Conservation (phyloP, 345 rosid genomes). For the Populus davidiana region DNA sequence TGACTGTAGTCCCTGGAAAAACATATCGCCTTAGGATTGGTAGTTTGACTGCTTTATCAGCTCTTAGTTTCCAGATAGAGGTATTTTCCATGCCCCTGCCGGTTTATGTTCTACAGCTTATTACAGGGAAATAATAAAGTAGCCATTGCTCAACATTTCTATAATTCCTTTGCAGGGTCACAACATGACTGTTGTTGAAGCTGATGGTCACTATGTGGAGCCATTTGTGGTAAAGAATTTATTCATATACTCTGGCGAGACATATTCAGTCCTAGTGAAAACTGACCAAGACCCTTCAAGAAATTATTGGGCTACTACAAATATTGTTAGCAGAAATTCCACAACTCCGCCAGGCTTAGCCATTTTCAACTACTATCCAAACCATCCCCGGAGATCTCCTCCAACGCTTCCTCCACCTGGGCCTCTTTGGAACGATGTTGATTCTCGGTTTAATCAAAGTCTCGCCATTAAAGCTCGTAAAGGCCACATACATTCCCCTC, state of each 20-base stretch:
- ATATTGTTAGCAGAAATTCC: constrained; percentile 48
- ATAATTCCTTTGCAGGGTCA: constrained; percentile 43
- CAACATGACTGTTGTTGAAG: constrained; percentile 74
- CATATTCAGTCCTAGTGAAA: constrained; percentile 60
- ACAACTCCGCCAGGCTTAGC: constrained; percentile 49
- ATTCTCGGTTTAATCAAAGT: constrained; percentile 46
- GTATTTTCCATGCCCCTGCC: constrained; percentile 17
- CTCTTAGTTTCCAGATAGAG: constrained; percentile 79
- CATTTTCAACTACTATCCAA: constrained; percentile 55
- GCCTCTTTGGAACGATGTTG: constrained; percentile 46
- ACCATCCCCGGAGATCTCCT: constrained; percentile 44
- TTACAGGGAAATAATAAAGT: not conserved
- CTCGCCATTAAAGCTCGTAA: constrained; percentile 47
- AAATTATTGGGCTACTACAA: constrained; percentile 67
- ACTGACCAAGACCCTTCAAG: constrained; percentile 51
- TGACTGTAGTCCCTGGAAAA: constrained; percentile 55
- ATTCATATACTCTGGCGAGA: constrained; percentile 77
- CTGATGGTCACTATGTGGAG: constrained; percentile 68
- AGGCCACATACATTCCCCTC: constrained; percentile 31
- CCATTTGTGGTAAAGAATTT: constrained; percentile 69
- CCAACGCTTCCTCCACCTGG: constrained; percentile 37
- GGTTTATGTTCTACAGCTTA: not conserved
- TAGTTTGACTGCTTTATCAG: constrained; percentile 55
- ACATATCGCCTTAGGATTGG: constrained; percentile 59
- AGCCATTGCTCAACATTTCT: not conserved